Evolutionary conservation across 495 filamentous ascomycete genomes (phyloP), one percentile per base, ranked within the genome.

Genomic region (Hyaloscypha hepaticicola): DNA sequence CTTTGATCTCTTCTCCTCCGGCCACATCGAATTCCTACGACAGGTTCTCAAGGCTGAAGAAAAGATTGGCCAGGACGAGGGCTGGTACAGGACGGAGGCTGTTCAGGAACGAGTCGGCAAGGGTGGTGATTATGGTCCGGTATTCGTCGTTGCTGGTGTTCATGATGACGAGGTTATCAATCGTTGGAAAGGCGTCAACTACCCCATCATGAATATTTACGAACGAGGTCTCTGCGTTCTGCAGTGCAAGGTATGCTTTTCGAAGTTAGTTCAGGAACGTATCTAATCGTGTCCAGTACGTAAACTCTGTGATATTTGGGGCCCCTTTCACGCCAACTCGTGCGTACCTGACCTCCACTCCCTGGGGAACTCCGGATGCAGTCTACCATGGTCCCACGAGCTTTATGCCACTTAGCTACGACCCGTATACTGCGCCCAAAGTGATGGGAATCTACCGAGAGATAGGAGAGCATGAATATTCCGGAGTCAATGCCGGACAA

Each of bases 181-280:
- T 75, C 75, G 87, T 69, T 94, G 90, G 90, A 97, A 98, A 77
- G 93, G 96, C 11, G 79, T 97, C 67, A 99, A 99, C 76, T 98
- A 97, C 73, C 95, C 95, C 1, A 97, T 99, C 74, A 99, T 98
- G 95, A 97, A 97, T 77, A 92, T 98, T 45, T 96, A 93, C 70
- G 95, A 99, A 81, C 87, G 95, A 56, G 92, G 92, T 6, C 86
- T 99, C 24, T 98, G 95, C 74, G 95, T 97, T 48, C 82, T 97
- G 33, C 95, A 98, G 69, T 99, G 95, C 74, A 85, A 86, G 68
- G 92, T 95, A 81, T 68, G 88, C 75, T 51, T 52, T 33, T 45
- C 22, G n/a, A 8, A 65, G 51, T 4, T 5, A 31, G 5, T 49
- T 16, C 11, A 9, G 55, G 26, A 11, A 34, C n/a, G 34, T 61